These are phyloP conservation scores for Cocos nucifera DNA, from an alignment of 176 grass and related monocot genomes.

Conservation along the genomic window DNA sequence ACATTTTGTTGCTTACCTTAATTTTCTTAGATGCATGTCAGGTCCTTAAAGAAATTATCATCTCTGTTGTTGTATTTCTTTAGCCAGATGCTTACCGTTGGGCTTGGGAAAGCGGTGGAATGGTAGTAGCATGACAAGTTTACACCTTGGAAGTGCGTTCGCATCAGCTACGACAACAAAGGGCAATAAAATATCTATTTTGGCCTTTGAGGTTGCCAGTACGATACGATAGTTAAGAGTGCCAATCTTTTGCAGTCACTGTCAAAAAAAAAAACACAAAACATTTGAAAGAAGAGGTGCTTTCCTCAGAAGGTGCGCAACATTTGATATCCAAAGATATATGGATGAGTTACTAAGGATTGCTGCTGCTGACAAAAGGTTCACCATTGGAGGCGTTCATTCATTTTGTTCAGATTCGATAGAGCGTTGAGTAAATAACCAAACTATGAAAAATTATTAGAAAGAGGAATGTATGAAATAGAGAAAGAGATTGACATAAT, in stretches of 20 bases:
- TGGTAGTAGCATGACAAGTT: constrained; percentile 28
- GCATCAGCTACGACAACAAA: constrained; percentile 60
- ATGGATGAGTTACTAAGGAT: constrained; percentile 88
- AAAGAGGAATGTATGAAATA: no score
- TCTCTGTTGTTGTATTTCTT: no score
- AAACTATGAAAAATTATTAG: no score
- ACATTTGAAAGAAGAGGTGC: constrained; percentile 85
- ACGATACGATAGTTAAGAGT: constrained; percentile 89
- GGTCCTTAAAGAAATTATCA: no score
- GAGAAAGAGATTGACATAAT: no score
- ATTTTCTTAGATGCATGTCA: no score
- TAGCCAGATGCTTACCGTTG: not conserved
- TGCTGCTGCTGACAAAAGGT: constrained; percentile 88
- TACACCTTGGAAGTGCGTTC: constrained; percentile 63
- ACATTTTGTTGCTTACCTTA: no score
- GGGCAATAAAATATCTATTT: constrained; percentile 79
- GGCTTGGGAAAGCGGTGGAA: constrained; percentile 16
- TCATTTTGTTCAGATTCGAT: no score
- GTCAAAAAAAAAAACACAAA: constrained; percentile 87
- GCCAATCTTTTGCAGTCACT: constrained; percentile 78
- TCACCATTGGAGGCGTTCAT: not conserved
- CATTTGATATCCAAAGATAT: constrained; percentile 86
- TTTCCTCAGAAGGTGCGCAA: constrained; percentile 85
- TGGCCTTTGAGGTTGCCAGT: constrained; percentile 97
- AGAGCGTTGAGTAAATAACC: no score